Base-by-base conservation (phyloP, 23 red algal species). In the Agarophyton chilense region DNA sequence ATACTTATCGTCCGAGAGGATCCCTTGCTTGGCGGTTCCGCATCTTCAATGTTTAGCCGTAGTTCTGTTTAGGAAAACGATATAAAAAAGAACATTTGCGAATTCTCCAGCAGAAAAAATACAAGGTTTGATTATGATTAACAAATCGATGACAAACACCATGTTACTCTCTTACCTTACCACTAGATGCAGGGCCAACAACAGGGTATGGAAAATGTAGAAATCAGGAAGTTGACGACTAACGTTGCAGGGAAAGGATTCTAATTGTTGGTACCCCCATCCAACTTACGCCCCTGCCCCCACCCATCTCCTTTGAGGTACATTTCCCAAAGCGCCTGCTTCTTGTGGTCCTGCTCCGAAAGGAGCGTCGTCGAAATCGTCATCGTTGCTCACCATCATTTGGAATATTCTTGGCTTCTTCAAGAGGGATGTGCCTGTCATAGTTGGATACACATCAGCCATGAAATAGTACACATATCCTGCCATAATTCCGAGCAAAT, bases 381-480 rank as follows among this genome's bases (percentile, higher is more conserved):
- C 86, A 63, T 90, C 67, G 79, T 90, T 79, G 34, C 86, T 72
- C 11, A 77, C 86, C 9, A 90, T 26, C 12, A 90, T 39, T 25
- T 63, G 39, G 46, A 94, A 45, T 42, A 94, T 61, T 36, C 57
- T 44, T 22, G 95, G 95, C n/a, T 91, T 98, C 22, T 86, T 86
- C 9, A 94, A 62, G 10, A 94, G 57, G 0, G 68, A 44, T 36
- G 62, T 51, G 39, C 96, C 96, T 38, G 68, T 83, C 54, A 98
- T 92, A 17, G 60, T 52, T 54, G 96, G 96, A 76, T 95, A 95
- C 10, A 98, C 90, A 80, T 98, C 96, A 41, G 75, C 77, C 55
- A 98, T 89, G 54, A 75, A 98, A 50, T 95, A 98, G 92, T 98
- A 98, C 49, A 93, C 80, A 72, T 98, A 93, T 31, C 96, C 96